Evolutionary conservation across 2,329 filamentous ascomycete genomes (phyloP).

Genomic region (Aspergillus neotritici): DNA sequence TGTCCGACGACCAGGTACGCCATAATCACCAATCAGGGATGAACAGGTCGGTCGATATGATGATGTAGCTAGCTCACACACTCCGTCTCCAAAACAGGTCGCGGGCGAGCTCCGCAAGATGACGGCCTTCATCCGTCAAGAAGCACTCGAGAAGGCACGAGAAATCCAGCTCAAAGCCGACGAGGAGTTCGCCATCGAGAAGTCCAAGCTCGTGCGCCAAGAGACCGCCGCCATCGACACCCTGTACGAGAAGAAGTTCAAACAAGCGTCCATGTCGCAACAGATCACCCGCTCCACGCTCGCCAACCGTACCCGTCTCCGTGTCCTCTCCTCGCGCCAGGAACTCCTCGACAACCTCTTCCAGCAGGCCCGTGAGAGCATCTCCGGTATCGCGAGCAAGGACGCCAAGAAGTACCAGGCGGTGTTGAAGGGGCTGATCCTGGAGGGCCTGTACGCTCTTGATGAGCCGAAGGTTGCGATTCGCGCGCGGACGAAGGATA

Average conservation of each 20-base stretch:
- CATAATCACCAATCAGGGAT: constrained; percentile 1
- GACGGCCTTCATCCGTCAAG: constrained; percentile 99
- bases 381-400: constrained; percentile 56
- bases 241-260: constrained; percentile 97
- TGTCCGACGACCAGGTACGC: constrained; percentile 92
- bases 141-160: constrained; percentile 91
- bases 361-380: constrained; percentile 67
- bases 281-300: constrained; percentile 97
- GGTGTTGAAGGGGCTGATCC: constrained; percentile 70
- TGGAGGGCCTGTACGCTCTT: constrained; percentile 86
- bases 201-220: constrained; percentile 94
- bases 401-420: constrained; percentile 60
- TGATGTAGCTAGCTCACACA: constrained; percentile 13
- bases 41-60: constrained; percentile 7
- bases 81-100: constrained; percentile 55
- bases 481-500: constrained; percentile 73
- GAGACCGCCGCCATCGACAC: constrained; percentile 90
- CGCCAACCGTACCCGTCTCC: constrained; percentile 90
- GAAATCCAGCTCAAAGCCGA: constrained; percentile 98
- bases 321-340: constrained; percentile 80
- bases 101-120: constrained; percentile 98
- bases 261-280: constrained; percentile 96
- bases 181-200: constrained; percentile 98
- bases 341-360: constrained; percentile 88
- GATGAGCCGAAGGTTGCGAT: constrained; percentile 72